phyloP scores from a whole-genome alignment of 441 rosid species.

The Eutrema salsugineum region DNA sequence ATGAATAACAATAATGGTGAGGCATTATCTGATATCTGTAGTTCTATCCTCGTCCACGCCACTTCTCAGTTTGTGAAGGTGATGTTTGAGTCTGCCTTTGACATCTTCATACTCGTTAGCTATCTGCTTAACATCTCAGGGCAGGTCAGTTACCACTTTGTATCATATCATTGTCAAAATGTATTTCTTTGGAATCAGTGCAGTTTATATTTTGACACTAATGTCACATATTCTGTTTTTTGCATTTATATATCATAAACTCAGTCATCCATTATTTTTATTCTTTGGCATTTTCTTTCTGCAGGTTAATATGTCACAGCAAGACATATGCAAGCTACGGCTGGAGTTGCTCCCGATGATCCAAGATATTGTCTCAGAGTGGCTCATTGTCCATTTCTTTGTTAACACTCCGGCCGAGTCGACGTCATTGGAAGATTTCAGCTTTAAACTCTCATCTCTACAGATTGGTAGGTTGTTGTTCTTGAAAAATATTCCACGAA shows the following conservation, averaged over 20 bases:
- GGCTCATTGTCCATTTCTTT: slow-evolving; percentile 78
- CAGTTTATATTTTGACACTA: slow-evolving; percentile 1
- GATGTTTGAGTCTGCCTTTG: slow-evolving; percentile 90
- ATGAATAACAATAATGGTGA: slow-evolving; percentile 46
- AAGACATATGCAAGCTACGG: slow-evolving; percentile 71
- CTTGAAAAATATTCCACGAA: neutral
- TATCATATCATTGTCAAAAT: slow-evolving; percentile 1
- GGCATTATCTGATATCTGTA: slow-evolving; percentile 43
- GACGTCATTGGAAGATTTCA: slow-evolving; percentile 82
- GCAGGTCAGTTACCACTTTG: slow-evolving; percentile 59
- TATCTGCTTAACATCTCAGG: slow-evolving; percentile 76
- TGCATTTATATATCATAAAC: neutral
- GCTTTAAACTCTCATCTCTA: slow-evolving; percentile 84
- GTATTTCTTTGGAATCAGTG: neutral
- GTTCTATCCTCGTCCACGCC: slow-evolving; percentile 71
- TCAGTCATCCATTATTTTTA: neutral
- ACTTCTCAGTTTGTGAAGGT: slow-evolving; percentile 77
- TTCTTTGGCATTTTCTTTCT: slow-evolving; percentile 15
- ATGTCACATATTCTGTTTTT: neutral
- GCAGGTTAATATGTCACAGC: slow-evolving; percentile 77
- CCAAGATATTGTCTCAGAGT: slow-evolving; percentile 82
- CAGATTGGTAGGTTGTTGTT: slow-evolving; percentile 66
- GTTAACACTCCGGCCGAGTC: slow-evolving; percentile 77
- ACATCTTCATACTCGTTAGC: slow-evolving; percentile 71
- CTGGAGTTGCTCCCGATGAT: slow-evolving; percentile 90